These are phyloP conservation scores for Globisporangium emineosum DNA, from an alignment of 352 stramenopile genomes.

Conservation along the genomic window DNA sequence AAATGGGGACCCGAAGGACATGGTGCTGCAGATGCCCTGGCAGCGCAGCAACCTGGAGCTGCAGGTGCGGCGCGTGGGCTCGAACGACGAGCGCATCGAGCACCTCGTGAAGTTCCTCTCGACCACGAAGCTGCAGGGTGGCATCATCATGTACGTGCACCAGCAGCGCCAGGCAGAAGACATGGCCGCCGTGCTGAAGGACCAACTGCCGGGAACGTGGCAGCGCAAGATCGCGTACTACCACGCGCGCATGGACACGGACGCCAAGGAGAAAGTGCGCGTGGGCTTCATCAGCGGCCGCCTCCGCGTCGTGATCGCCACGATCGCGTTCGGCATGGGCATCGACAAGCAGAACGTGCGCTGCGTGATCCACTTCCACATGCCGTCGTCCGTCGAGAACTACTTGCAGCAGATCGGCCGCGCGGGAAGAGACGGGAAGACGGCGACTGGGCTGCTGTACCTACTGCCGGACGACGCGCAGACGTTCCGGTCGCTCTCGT, in stretches of 20 bases:
- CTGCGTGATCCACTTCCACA: slow-evolving; percentile 97
- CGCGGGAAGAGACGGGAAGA: slow-evolving; percentile 92
- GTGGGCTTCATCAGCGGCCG: slow-evolving; percentile 86
- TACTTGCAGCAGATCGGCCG: slow-evolving; percentile 98
- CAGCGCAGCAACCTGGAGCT: slow-evolving; percentile 64
- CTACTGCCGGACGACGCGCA: slow-evolving; percentile 62
- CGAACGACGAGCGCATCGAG: slow-evolving; percentile 57
- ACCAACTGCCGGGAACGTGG: slow-evolving; percentile 41
- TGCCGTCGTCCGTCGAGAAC: slow-evolving; percentile 96
- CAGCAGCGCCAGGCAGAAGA: slow-evolving; percentile 76
- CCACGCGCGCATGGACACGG: slow-evolving; percentile 90
- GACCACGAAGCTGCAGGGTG: slow-evolving; percentile 29
- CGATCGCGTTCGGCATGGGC: slow-evolving; percentile 97
- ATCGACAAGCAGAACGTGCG: slow-evolving; percentile 98
- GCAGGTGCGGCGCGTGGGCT: slow-evolving; percentile 44
- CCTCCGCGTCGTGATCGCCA: slow-evolving; percentile 93
- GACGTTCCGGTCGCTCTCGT: slow-evolving; percentile 68
- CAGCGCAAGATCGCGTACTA: slow-evolving; percentile 77
- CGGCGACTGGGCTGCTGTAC: slow-evolving; percentile 62
- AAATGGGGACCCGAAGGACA: slow-evolving; percentile 27
- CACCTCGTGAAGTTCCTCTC: slow-evolving; percentile 33
- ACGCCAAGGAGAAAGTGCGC: slow-evolving; percentile 77
- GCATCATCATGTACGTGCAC: slow-evolving; percentile 83
- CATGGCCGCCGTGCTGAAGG: slow-evolving; percentile 56
- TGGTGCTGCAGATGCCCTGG: slow-evolving; percentile 76